These are phyloP conservation scores for Pilaira anomala DNA, from an alignment of 192 early-diverging fungal genomes.

Conservation along the genomic window DNA sequence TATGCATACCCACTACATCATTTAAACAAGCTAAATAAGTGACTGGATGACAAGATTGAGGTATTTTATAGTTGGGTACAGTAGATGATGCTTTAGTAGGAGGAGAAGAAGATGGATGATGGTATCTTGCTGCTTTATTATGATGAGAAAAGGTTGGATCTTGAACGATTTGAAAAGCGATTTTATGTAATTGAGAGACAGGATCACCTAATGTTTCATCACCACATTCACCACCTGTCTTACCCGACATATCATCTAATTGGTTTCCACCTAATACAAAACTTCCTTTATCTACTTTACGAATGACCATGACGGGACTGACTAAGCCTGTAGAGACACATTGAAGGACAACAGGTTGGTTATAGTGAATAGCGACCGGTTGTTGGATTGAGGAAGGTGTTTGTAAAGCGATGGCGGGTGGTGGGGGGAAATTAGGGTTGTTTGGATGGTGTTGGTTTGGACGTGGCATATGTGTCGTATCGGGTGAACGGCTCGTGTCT, in stretches of 20 bases:
- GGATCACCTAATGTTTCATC: slow-evolving; percentile 72
- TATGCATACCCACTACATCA: slow-evolving; percentile 73
- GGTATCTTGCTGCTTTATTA: slow-evolving; percentile 19
- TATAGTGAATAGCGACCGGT: slow-evolving; percentile 80
- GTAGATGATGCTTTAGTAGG: not conserved
- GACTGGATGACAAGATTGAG: slow-evolving; percentile 38
- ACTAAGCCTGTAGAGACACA: slow-evolving; percentile 81
- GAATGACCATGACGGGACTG: slow-evolving; percentile 76
- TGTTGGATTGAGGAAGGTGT: slow-evolving; percentile 43
- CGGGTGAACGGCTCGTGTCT: slow-evolving; percentile 54
- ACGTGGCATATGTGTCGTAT: slow-evolving; percentile 24
- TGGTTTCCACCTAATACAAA: slow-evolving; percentile 64
- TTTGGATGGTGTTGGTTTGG: slow-evolving; percentile 20
- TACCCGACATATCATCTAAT: slow-evolving; percentile 16
- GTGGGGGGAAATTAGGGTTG: slow-evolving; percentile 55
- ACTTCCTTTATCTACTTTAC: slow-evolving; percentile 80
- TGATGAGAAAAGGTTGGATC: slow-evolving; percentile 34
- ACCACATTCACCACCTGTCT: slow-evolving; percentile 39
- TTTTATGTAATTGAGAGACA: slow-evolving; percentile 87
- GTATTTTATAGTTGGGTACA: slow-evolving; percentile 16
- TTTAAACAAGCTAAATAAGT: slow-evolving; percentile 71
- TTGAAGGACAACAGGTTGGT: slow-evolving; percentile 84
- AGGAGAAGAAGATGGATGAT: not conserved
- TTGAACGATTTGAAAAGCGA: slow-evolving; percentile 77
- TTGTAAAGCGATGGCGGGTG: slow-evolving; percentile 68